Evolutionary conservation across 371 early-diverging fungal genomes (phyloP).

Genomic region (Mucor indicus): DNA sequence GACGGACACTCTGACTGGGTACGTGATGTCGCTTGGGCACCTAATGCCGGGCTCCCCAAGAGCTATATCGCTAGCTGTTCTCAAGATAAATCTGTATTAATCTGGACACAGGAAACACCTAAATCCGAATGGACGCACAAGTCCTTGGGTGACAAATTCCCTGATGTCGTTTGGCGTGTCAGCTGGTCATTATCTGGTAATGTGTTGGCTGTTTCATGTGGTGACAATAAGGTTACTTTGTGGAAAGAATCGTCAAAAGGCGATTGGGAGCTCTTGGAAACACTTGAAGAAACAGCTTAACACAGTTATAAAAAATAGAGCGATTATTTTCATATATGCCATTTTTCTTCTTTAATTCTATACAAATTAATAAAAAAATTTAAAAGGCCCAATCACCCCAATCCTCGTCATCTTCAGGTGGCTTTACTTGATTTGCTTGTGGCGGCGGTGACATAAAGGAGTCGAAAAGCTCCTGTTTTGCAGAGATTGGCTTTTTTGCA

Average conservation of each 20-base stretch:
- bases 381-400: conserved; percentile 11
- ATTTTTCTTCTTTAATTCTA: background rate
- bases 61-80: conserved; percentile 91
- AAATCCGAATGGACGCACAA: conserved; percentile 73
- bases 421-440: background rate
- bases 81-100: conserved; percentile 93
- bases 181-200: conserved; percentile 96
- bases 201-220: conserved; percentile 92
- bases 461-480: too few relatives aligned
- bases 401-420: background rate
- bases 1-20: conserved; percentile 98
- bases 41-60: conserved; percentile 88
- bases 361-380: background rate
- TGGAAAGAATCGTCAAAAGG: conserved; percentile 95
- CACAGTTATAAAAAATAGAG: background rate
- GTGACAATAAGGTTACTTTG: conserved; percentile 93
- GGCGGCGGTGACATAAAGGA: background rate
- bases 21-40: conserved; percentile 97
- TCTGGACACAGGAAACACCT: conserved; percentile 89
- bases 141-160: conserved; percentile 77
- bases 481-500: too few relatives aligned
- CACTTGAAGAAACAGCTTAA: conserved; percentile 68
- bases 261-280: conserved; percentile 84
- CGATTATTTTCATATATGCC: background rate
- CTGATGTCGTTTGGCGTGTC: conserved; percentile 90